Evolutionary conservation across 1,139 yeast species (phyloP).

Genomic region (Geotrichum bryndzae): DNA sequence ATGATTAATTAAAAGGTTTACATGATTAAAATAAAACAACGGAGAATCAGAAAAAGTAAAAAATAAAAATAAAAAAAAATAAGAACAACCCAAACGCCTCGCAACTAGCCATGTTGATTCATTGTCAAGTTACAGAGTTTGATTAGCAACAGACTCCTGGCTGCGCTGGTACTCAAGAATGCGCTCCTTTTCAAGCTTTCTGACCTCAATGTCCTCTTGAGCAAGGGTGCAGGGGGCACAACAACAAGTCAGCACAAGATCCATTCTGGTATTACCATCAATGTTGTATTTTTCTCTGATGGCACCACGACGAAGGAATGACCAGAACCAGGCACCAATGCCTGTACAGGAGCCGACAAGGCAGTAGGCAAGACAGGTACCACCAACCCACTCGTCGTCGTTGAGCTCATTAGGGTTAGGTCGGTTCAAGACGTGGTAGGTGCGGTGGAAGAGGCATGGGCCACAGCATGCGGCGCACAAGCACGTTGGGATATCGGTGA

Average conservation of each 20-base stretch:
- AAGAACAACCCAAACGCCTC: too few relatives aligned
- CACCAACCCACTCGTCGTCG: not conserved
- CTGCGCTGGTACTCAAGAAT: slow-evolving; percentile 1
- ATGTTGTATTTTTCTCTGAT: slow-evolving; percentile 4
- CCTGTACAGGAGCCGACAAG: slow-evolving; percentile 1
- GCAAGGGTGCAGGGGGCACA: slow-evolving; percentile 10
- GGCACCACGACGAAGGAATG: not conserved
- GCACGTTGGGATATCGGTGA: slow-evolving; percentile 9
- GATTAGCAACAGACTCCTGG: not conserved
- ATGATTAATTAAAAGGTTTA: too few relatives aligned
- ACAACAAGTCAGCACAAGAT: slow-evolving; percentile 4
- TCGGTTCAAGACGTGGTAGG: not conserved
- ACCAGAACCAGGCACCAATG: slow-evolving; percentile 2
- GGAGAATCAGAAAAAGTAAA: not conserved
- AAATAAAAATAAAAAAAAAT: too few relatives aligned
- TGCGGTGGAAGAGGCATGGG: slow-evolving; percentile 9
- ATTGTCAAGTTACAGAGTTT: not conserved
- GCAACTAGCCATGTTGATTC: not conserved
- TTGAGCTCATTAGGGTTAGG: not conserved
- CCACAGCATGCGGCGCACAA: slow-evolving; percentile 4
- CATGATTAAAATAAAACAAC: too few relatives aligned
- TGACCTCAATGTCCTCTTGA: slow-evolving; percentile 11
- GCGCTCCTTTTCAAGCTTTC: not conserved
- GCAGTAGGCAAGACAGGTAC: slow-evolving; percentile 3
- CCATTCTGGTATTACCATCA: not conserved